Conservation (phyloP, 495 filamentous ascomycete genomes). For the Hypomontagnella submonticulosa region DNA sequence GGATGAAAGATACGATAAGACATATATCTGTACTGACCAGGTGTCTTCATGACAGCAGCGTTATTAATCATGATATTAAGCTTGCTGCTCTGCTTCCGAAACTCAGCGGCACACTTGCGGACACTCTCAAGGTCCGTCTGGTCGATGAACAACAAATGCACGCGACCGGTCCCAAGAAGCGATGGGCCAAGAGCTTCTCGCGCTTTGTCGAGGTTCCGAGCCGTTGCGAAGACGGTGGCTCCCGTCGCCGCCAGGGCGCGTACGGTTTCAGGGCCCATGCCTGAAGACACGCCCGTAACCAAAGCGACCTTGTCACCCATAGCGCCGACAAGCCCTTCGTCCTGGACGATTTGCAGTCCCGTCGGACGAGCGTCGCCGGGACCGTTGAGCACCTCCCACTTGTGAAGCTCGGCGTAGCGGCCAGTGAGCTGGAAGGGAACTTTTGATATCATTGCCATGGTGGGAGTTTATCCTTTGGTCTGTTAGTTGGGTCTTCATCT, state of each 20-base stretch:
- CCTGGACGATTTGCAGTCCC: constrained; percentile 57
- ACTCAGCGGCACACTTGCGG: constrained; percentile 51
- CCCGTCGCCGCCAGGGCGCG: constrained; percentile 59
- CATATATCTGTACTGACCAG: constrained; percentile 12
- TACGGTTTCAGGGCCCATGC: constrained; percentile 64
- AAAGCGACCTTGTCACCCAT: constrained; percentile 59
- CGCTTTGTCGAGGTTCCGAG: constrained; percentile 53
- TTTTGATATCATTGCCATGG: constrained; percentile 22
- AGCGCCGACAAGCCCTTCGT: constrained; percentile 55
- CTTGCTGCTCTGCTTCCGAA: constrained; percentile 46
- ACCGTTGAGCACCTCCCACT: constrained; percentile 49
- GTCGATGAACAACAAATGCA: constrained; percentile 58
- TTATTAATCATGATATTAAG: constrained; percentile 51
- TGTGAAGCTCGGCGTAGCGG: constrained; percentile 26
- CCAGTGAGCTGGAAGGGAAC: constrained; percentile 33
- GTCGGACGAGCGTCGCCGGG: constrained; percentile 62
- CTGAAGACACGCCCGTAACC: constrained; percentile 64
- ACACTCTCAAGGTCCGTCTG: constrained; percentile 57
- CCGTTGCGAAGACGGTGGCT: constrained; percentile 58
- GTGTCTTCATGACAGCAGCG: constrained; percentile 56
- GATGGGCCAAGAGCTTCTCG: constrained; percentile 46
- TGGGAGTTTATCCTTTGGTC: neutral
- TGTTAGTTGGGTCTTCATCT: constrained; percentile 2
- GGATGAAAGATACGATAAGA: too few species aligned
- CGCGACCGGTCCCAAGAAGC: constrained; percentile 34